Conservation (phyloP, 768 basidiomycete genomes). For the Hirschioporus abietinus region DNA sequence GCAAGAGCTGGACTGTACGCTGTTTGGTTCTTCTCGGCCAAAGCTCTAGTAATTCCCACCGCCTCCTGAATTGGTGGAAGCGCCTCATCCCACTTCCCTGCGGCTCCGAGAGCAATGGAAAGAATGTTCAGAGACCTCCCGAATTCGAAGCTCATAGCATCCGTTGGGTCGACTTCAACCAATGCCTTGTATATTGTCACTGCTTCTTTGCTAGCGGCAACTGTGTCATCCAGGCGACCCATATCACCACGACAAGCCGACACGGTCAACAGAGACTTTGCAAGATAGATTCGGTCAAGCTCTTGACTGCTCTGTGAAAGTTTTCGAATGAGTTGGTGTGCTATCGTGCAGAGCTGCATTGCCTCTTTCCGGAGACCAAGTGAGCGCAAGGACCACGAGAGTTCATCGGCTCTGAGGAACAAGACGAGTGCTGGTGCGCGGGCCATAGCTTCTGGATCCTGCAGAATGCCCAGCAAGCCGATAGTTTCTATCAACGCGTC, state of each 20-base stretch:
- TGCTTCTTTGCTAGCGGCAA: constrained; percentile 8
- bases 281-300: neutral
- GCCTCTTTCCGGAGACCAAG: neutral
- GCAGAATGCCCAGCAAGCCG: neutral
- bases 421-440: neutral
- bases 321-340: neutral
- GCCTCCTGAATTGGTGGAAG: constrained; percentile 7
- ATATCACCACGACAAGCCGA: constrained; percentile 6
- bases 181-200: constrained; percentile 2
- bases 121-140: constrained; percentile 6
- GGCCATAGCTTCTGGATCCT: neutral
- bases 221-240: constrained; percentile 8
- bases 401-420: neutral
- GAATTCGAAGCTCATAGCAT: constrained; percentile 4
- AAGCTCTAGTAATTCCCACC: neutral
- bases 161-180: neutral
- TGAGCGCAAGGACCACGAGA: neutral
- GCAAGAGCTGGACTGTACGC: constrained; percentile 9
- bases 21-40: neutral
- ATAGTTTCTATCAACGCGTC: neutral
- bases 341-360: neutral
- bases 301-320: neutral
- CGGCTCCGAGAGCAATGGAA: constrained; percentile 2
- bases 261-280: neutral
- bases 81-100: constrained; percentile 8